phyloP scores from a whole-genome alignment of 768 basidiomycete genomes.

The Melanogaster broomeanus region DNA sequence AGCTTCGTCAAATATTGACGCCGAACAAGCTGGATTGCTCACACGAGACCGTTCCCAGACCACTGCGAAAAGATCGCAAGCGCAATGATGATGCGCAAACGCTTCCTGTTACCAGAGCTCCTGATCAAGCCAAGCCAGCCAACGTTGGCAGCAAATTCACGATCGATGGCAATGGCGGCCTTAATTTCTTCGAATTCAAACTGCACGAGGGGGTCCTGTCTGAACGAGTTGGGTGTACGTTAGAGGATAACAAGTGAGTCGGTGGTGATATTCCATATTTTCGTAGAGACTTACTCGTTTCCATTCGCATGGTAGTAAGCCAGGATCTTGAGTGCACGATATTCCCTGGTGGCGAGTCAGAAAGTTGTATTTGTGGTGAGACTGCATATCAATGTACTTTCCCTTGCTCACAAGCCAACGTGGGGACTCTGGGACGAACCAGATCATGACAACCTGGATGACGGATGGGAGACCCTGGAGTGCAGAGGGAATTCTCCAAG shows the following conservation, averaged over 20 bases:
- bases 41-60: slow-evolving; percentile 54
- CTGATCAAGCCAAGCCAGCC: slow-evolving; percentile 49
- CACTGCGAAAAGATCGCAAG: slow-evolving; percentile 64
- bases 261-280: too few relatives aligned
- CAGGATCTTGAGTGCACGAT: slow-evolving; percentile 34
- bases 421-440: slow-evolving; percentile 40
- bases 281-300: slow-evolving; percentile 40
- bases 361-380: too few relatives aligned
- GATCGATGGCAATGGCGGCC: slow-evolving; percentile 49
- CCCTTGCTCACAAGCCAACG: slow-evolving; percentile 41
- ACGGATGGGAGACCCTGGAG: slow-evolving; percentile 11
- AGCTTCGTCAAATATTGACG: not conserved
- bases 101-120: slow-evolving; percentile 52
- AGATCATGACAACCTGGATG: slow-evolving; percentile 12
- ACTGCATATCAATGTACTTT: slow-evolving; percentile 23
- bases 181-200: slow-evolving; percentile 70
- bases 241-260: not conserved
- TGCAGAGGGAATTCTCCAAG: slow-evolving; percentile 20
- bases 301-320: slow-evolving; percentile 45
- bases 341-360: slow-evolving; percentile 26
- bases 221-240: not conserved
- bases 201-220: slow-evolving; percentile 54
- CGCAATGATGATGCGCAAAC: slow-evolving; percentile 57
- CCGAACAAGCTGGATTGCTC: slow-evolving; percentile 2
- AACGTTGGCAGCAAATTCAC: slow-evolving; percentile 39